Evolutionary conservation across 176 grass and related monocot genomes (phyloP).

Genomic region (Cenchrus purpureus): DNA sequence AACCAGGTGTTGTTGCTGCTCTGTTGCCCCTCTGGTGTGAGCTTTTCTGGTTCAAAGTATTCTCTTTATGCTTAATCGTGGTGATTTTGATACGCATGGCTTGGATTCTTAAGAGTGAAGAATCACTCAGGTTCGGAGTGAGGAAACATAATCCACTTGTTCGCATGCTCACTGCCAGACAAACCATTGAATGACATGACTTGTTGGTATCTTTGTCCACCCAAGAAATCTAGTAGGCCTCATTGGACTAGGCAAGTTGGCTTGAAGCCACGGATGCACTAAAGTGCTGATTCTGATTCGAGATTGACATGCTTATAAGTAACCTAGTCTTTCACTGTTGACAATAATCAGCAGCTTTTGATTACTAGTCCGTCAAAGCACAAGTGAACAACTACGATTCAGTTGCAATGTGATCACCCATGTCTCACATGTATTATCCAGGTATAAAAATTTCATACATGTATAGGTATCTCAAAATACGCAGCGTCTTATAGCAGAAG

Average conservation of each 20-base stretch:
- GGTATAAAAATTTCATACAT: too few species aligned
- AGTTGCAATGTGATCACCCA: background rate
- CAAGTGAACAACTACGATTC: background rate
- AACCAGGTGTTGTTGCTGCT: background rate
- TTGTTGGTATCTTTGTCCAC: too few species aligned
- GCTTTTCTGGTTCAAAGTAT: background rate
- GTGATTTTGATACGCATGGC: background rate
- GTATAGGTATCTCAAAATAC: too few species aligned
- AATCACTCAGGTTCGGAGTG: background rate
- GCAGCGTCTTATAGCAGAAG: too few species aligned
- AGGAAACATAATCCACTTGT: background rate
- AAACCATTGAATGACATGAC: background rate
- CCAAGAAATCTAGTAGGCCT: background rate
- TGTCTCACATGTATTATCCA: too few species aligned
- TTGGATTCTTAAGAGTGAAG: background rate
- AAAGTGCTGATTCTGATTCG: background rate
- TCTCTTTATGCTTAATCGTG: background rate
- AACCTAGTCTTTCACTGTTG: background rate
- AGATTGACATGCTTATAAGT: background rate
- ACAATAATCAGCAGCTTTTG: too few species aligned
- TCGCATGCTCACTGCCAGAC: background rate
- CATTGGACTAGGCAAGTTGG: background rate
- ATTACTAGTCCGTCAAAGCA: background rate
- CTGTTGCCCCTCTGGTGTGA: background rate
- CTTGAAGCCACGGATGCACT: background rate